Evolutionary conservation across 768 basidiomycete genomes (phyloP).

Genomic region (Artomyces pyxidatus): DNA sequence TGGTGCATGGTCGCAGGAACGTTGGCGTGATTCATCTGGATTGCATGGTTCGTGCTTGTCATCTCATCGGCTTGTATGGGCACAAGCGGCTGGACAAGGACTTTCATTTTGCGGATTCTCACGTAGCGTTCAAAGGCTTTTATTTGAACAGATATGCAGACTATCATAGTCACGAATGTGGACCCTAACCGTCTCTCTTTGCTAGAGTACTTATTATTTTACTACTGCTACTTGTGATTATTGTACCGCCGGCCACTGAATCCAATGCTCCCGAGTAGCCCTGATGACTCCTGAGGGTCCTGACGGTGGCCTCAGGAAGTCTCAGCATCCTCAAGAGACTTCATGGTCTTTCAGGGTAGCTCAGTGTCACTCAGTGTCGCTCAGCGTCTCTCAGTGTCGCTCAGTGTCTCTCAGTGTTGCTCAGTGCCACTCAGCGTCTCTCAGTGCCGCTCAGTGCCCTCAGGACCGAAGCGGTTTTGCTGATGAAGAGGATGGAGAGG

Average conservation of each 20-base stretch:
- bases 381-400: too few relatives aligned
- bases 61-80: constrained; percentile 1
- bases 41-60: background rate
- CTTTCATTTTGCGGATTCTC: background rate
- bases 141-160: background rate
- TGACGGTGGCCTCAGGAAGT: background rate
- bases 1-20: background rate
- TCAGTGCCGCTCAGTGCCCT: too few relatives aligned
- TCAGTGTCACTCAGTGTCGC: too few relatives aligned
- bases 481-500: background rate
- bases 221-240: background rate
- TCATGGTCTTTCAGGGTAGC: background rate
- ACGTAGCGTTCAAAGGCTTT: background rate
- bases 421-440: too few relatives aligned
- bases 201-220: too few relatives aligned
- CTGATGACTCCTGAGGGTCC: too few relatives aligned
- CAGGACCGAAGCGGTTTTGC: too few relatives aligned
- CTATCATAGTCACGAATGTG: background rate
- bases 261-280: background rate
- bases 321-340: background rate
- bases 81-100: background rate
- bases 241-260: background rate
- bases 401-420: too few relatives aligned
- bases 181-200: too few relatives aligned
- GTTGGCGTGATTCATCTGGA: background rate